These are phyloP conservation scores for Schizothecium vesticola DNA, from an alignment of 495 filamentous ascomycete genomes.

Conservation along the genomic window DNA sequence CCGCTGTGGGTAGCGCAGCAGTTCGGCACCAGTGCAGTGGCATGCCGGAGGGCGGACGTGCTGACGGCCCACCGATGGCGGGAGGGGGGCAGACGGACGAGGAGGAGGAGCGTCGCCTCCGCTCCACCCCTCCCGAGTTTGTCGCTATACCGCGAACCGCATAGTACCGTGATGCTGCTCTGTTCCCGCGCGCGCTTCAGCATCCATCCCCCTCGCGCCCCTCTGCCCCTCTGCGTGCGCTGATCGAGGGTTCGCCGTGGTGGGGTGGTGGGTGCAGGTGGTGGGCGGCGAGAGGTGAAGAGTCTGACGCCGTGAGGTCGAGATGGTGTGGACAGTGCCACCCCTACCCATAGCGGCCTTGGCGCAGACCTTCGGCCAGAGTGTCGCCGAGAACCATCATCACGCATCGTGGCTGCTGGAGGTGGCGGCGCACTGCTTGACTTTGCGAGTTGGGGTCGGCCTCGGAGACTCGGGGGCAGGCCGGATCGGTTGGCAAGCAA, in stretches of 20 bases:
- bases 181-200: conserved; percentile 1
- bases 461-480: conserved; percentile 20
- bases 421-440: conserved; percentile 9
- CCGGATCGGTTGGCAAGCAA: conserved; percentile 20
- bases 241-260: neutral
- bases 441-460: conserved; percentile 19
- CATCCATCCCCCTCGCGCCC: neutral
- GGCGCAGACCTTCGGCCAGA: conserved; percentile 22
- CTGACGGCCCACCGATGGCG: neutral
- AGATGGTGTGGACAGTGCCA: conserved; percentile 23
- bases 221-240: neutral
- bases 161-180: neutral
- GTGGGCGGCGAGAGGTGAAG: conserved; percentile 11
- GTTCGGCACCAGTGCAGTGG: conserved; percentile 6
- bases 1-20: conserved; percentile 1
- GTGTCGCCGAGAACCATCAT: conserved; percentile 29
- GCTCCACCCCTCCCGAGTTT: conserved; percentile 6
- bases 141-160: neutral
- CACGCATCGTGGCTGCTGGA: conserved; percentile 13
- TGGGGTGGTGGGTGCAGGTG: neutral
- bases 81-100: neutral
- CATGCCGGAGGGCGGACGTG: neutral
- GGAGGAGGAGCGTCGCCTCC: conserved; percentile 8
- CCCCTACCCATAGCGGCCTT: conserved; percentile 28
- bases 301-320: conserved; percentile 12